Base-by-base conservation (phyloP, 345 rosid species). In the Garcia nutans region DNA sequence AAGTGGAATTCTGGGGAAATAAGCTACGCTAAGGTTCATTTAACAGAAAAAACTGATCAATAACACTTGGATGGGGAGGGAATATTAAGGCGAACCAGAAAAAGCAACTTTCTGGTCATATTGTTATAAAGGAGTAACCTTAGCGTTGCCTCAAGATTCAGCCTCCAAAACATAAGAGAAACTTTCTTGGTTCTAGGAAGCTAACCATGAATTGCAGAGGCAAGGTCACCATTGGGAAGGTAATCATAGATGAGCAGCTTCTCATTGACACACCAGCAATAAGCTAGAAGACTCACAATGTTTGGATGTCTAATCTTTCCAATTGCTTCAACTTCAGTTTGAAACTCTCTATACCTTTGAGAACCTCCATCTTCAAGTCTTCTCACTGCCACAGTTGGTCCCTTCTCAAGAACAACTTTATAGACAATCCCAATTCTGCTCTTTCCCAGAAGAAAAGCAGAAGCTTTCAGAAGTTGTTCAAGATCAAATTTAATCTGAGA, bases 361-460 rank as follows among this genome's bases (percentile, higher is more conserved):
- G 65, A 71, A 10, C 79, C 77, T 59, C 68, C 80, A 54, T 76
- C 76, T 31, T 80, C 80, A 10, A 80, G 64, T 73, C 83, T 72
- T 56, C 83, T 72, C 8, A 80, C 83, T 13, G 83, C 80, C 37
- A 80, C 67, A 23, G 69, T 44, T 23, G 73, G 45, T 31, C 83
- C 83, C 57, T 45, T 80, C 45, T 80, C 83, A 17, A 80, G 70
- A 52, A 80, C 83, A 67, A 76, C 83, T 76, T 80, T 80, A 55
- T 80, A 80, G 37, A 80, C 56, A 10, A 80, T 72, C 45, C 80
- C 83, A 26, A 20, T 55, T 42, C 74, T 54, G 66, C 71, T 76
- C 52, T 60, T 80, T 16, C 80, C 80, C 17, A 80, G 59, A 42
- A 80, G 83, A 68, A 80, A 80, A 31, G 83, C 83, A 17, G 83